Evolutionary conservation across 2,329 filamentous ascomycete genomes (phyloP).

Genomic region (Fusarium burgessii): DNA sequence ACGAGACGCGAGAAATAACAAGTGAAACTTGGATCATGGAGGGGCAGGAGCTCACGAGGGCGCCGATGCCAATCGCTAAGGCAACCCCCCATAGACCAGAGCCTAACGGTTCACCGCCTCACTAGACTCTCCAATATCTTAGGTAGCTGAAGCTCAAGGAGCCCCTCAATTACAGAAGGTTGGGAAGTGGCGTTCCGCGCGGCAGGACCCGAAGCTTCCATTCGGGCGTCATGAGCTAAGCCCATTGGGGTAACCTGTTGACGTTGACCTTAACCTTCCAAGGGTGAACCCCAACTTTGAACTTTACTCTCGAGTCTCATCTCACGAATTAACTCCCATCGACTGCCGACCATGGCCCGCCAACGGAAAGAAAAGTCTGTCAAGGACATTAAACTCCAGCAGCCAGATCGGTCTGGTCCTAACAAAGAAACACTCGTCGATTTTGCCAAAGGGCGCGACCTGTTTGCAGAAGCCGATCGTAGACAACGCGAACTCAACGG

Average conservation of each 20-base stretch:
- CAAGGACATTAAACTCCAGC: conserved; percentile 69
- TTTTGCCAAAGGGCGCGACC: conserved; percentile 73
- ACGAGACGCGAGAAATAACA: conserved; percentile 26
- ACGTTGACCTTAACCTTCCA: conserved; percentile 14
- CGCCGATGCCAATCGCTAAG: conserved; percentile 35
- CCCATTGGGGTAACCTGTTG: conserved; percentile 26
- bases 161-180: conserved; percentile 22
- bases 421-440: conserved; percentile 77
- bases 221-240: conserved; percentile 14
- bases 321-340: conserved; percentile 11
- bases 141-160: conserved; percentile 9
- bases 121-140: conserved; percentile 2
- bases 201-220: conserved; percentile 23
- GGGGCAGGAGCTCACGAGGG: conserved; percentile 34
- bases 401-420: conserved; percentile 75
- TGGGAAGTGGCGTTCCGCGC: conserved; percentile 1
- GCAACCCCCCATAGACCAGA: conserved; percentile 24
- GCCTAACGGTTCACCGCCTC: conserved; percentile 31
- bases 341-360: conserved; percentile 57
- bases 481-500: conserved; percentile 52
- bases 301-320: conserved; percentile 17
- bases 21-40: conserved; percentile 27
- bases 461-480: conserved; percentile 64
- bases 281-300: conserved; percentile 8
- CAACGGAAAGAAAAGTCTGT: conserved; percentile 63